Conservation (phyloP, 768 basidiomycete genomes). For the Lactarius quietus region DNA sequence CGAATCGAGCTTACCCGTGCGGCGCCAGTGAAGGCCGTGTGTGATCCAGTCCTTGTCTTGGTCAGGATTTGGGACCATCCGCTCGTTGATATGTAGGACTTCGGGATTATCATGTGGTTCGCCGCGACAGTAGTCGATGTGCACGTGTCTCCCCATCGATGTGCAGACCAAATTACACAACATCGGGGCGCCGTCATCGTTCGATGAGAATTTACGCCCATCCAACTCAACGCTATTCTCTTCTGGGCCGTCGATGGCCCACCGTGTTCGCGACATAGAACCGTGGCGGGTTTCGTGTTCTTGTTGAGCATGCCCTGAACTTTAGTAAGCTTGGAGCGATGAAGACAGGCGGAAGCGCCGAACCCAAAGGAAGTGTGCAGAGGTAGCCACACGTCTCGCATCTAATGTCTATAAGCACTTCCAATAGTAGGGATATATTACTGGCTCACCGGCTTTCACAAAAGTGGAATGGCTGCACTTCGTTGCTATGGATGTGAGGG, state of each 20-base stretch:
- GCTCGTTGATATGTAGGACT: constrained; percentile 42
- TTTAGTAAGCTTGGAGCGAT: neutral
- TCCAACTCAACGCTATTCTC: constrained; percentile 49
- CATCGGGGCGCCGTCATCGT: constrained; percentile 59
- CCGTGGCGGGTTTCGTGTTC: constrained; percentile 62
- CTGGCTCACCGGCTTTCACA: constrained; percentile 45
- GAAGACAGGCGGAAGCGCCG: neutral
- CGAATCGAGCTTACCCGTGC: constrained; percentile 41
- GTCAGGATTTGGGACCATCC: constrained; percentile 44
- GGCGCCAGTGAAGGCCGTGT: constrained; percentile 46
- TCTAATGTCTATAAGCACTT: constrained; percentile 29
- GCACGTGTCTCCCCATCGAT: constrained; percentile 52
- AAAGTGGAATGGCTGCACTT: constrained; percentile 46
- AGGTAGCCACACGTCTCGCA: constrained; percentile 55
- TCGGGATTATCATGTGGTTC: constrained; percentile 43
- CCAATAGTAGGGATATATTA: neutral
- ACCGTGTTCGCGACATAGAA: constrained; percentile 55
- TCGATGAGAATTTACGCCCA: constrained; percentile 50
- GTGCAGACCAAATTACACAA: constrained; percentile 55
- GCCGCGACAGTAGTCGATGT: constrained; percentile 53
- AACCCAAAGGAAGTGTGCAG: constrained; percentile 54
- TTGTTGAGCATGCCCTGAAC: constrained; percentile 51
- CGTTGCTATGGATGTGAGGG: constrained; percentile 46
- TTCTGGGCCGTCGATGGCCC: constrained; percentile 54
- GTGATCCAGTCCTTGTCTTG: constrained; percentile 51